Base-by-base conservation (phyloP, 2,329 filamentous ascomycete species). In the Orbilia javanica region DNA sequence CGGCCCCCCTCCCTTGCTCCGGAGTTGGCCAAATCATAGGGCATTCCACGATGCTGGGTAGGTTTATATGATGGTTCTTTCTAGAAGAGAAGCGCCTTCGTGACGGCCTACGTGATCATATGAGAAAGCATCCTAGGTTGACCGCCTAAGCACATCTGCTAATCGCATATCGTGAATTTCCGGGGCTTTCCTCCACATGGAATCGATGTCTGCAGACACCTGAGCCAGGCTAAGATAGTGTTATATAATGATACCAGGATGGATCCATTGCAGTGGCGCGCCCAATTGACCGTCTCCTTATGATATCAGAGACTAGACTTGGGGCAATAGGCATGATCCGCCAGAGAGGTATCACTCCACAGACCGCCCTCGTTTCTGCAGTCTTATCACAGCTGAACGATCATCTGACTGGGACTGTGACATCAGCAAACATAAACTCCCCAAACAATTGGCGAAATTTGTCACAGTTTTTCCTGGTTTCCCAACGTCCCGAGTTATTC, bases 21-120 rank as follows among this genome's bases (percentile, higher is more conserved):
- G 48, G 7, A 22, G 57, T 25, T 72, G 67, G 74, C 74, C 74
- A 78, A 78, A 78, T 78, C 74, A 78, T 55, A 78, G 67, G 67
- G 62, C 67, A 78, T 72, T 68, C 74, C 74, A 63, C 46, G 15
- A 63, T 67, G 7, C 67, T 60, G 74, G 52, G 73, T 66, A 71
- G 60, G 60, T 62, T 63, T 63, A 39, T 57, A 60, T 42, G n/a
- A 72, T 78, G 67, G 74, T 62, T 78, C 53, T 62, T 78, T 78
- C 74, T 78, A 78, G 74, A 78, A 77, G 48, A 77, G 11, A 29
- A 25, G 53, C 44, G 52, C 52, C 31, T n/a, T 53, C 18, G 3
- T 36, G 52, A 39, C 7, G 29, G 15, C 50, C 25, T 29, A 31
- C 50, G 4, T 27, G 20, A 15, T 52, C 20, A 27, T 31, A 31